These are phyloP conservation scores for Harringtonia aguacate DNA, from an alignment of 2,329 filamentous ascomycete species.

Conservation along the genomic window DNA sequence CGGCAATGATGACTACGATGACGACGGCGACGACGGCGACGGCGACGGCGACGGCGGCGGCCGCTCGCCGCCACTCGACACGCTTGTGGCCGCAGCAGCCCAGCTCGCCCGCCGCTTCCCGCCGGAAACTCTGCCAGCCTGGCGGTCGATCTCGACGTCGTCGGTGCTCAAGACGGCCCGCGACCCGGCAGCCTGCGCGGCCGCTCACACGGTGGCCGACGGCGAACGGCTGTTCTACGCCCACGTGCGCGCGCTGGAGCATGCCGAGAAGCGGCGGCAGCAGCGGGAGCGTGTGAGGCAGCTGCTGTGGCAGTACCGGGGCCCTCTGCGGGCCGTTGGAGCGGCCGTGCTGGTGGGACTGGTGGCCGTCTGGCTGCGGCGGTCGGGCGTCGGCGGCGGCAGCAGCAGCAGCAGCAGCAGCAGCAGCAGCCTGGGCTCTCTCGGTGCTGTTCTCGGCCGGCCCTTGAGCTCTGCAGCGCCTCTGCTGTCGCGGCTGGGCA, in stretches of 20 bases:
- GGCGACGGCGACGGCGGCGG: slow-evolving; percentile 54
- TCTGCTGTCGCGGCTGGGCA: not conserved
- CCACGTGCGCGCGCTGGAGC: slow-evolving; percentile 62
- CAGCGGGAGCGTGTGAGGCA: slow-evolving; percentile 26
- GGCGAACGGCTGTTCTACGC: slow-evolving; percentile 57
- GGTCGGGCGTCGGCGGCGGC: slow-evolving; percentile 20
- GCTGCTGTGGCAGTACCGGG: slow-evolving; percentile 51
- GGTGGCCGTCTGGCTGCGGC: slow-evolving; percentile 57
- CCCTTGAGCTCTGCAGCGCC: not conserved
- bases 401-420: no score
- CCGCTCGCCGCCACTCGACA: slow-evolving; percentile 45
- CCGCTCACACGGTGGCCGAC: slow-evolving; percentile 49
- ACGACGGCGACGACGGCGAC: slow-evolving; percentile 63
- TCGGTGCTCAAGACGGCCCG: slow-evolving; percentile 82
- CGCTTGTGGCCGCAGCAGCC: slow-evolving; percentile 56
- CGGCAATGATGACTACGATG: not conserved
- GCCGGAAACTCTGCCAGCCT: slow-evolving; percentile 60
- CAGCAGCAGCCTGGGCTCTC: no score
- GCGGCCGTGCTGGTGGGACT: slow-evolving; percentile 57
- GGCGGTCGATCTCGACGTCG: slow-evolving; percentile 59
- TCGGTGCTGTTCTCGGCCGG: not conserved
- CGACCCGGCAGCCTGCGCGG: slow-evolving; percentile 27
- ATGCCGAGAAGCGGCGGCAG: slow-evolving; percentile 48
- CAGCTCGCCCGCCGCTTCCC: slow-evolving; percentile 55
- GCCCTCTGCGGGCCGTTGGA: slow-evolving; percentile 49